Percentiles rank a stretch among this genome's conserved stretches.
Conservation (phyloP, 225 moss, liverwort and hornwort species). For the Straminergon stramineum region DNA sequence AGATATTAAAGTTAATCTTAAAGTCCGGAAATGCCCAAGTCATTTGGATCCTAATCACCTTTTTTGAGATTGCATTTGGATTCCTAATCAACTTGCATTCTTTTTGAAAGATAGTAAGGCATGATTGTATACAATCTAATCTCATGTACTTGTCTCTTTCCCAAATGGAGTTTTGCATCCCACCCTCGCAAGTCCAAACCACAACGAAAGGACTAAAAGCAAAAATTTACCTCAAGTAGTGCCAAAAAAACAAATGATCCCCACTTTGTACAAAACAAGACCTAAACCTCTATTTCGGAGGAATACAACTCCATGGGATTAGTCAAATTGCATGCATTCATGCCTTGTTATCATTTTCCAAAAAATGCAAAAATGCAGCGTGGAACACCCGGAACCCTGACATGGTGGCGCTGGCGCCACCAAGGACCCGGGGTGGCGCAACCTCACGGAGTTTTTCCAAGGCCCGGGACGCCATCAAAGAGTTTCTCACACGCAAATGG, state of each 20-base stretch:
- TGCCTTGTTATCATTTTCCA: neutral
- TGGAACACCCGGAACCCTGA: conserved; percentile 83
- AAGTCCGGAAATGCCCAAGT: rapidly evolving
- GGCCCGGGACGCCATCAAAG: conserved; percentile 79
- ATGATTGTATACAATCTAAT: neutral
- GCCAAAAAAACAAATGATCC: neutral
- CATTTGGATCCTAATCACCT: neutral
- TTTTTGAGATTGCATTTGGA: neutral
- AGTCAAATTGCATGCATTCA: neutral
- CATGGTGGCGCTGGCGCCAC: conserved; percentile 63
- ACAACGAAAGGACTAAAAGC: neutral
- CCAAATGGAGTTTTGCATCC: neutral
- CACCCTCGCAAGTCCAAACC: neutral
- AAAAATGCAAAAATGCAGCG: conserved; percentile 11
- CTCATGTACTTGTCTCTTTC: neutral
- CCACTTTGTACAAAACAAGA: no score
- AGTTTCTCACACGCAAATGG: conserved; percentile 79
- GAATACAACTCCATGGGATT: neutral
- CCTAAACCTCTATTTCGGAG: neutral
- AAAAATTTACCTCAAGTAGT: neutral
- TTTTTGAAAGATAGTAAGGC: neutral
- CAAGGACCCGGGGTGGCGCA: conserved; percentile 80
- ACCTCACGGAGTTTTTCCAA: conserved; percentile 70
- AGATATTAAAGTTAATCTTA: neutral
- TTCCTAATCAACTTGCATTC: neutral